Conservation (phyloP, 2,329 filamentous ascomycete genomes). For the Aspergillus niger region DNA sequence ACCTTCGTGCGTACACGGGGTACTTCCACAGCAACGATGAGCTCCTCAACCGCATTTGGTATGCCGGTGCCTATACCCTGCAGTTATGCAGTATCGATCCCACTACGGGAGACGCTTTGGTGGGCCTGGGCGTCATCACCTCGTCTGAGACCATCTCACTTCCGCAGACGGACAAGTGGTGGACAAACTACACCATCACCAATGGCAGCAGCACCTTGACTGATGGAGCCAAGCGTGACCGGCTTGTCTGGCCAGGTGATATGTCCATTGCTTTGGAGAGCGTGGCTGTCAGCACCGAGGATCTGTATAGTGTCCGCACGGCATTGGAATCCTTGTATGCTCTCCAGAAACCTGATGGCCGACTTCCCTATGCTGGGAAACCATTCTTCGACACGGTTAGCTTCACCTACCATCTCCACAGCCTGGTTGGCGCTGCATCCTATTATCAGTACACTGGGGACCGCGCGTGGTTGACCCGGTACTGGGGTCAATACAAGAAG, state of each 20-base stretch:
- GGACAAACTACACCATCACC: constrained; percentile 33
- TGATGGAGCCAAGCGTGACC: constrained; percentile 46
- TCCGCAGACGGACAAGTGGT: constrained; percentile 29
- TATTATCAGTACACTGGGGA: constrained; percentile 50
- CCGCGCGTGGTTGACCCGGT: constrained; percentile 39
- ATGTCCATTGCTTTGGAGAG: constrained; percentile 60
- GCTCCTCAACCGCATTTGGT: constrained; percentile 59
- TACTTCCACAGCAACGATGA: constrained; percentile 55
- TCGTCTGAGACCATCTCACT: constrained; percentile 15
- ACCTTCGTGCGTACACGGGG: constrained; percentile 52
- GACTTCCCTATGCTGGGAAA: constrained; percentile 54
- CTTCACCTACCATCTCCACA: constrained; percentile 60
- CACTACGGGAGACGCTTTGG: constrained; percentile 25
- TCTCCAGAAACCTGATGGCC: constrained; percentile 48
- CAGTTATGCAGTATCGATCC: constrained; percentile 38
- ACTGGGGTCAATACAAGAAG: constrained; percentile 50
- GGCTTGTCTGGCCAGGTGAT: constrained; percentile 62
- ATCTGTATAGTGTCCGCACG: constrained; percentile 54
- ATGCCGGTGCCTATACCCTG: constrained; percentile 55
- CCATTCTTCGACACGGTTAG: constrained; percentile 46
- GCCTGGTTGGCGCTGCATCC: constrained; percentile 49
- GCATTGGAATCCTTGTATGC: constrained; percentile 53
- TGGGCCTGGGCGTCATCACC: constrained; percentile 6
- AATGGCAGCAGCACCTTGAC: constrained; percentile 38
- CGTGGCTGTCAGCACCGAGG: constrained; percentile 57